Evolutionary conservation across 257 asterid genomes (phyloP).

Genomic region (Buddleja alternifolia): DNA sequence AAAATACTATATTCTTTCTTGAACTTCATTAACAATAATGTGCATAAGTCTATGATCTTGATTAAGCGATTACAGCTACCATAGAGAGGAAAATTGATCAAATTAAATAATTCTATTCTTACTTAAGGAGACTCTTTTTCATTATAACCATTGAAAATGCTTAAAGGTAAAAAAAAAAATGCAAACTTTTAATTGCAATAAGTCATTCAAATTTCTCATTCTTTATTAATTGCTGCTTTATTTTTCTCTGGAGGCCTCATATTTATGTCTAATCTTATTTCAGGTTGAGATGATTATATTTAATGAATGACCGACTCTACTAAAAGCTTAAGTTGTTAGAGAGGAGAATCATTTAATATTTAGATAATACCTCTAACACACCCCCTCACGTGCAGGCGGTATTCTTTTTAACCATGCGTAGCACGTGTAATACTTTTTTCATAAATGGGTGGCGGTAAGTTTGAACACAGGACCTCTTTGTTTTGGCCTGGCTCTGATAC

Average conservation of each 20-base stretch:
- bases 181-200: background rate
- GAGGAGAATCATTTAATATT: too few species aligned
- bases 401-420: too few species aligned
- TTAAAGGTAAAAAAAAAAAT: too few species aligned
- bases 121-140: background rate
- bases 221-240: background rate
- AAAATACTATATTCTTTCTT: background rate
- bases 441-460: too few species aligned
- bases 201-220: background rate
- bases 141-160: background rate
- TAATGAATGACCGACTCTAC: too few species aligned
- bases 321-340: too few species aligned
- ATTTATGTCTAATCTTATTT: constrained; percentile 1
- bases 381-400: too few species aligned
- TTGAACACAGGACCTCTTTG: too few species aligned
- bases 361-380: too few species aligned
- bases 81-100: background rate
- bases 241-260: background rate
- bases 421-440: too few species aligned
- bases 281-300: constrained; percentile 10
- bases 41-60: background rate
- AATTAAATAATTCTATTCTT: background rate
- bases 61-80: background rate
- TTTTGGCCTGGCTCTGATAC: too few species aligned
- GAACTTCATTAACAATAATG: background rate